Evolutionary conservation across 176 grass and related monocot species (phyloP).

Genomic region (Melocanna baccifera): DNA sequence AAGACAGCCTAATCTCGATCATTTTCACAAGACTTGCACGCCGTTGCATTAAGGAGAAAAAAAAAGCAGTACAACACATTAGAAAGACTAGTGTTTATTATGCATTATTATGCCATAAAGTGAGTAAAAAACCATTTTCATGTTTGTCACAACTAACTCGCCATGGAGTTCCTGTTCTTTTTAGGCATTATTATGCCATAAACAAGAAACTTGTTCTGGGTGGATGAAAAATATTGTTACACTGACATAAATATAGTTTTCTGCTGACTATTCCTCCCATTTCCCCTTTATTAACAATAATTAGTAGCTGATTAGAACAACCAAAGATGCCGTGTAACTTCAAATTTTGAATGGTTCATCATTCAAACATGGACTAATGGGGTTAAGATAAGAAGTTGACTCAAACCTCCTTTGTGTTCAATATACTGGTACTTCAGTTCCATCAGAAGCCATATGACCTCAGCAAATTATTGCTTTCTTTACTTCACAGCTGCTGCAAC

Average conservation of each 20-base stretch:
- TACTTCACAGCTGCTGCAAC: background rate
- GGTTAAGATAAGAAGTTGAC: background rate
- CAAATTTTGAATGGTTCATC: background rate
- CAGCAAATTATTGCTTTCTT: background rate
- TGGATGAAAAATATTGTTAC: background rate
- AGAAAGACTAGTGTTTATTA: too few species aligned
- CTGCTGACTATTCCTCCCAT: background rate
- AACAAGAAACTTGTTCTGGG: background rate
- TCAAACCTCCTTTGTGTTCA: background rate
- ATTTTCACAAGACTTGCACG: too few species aligned
- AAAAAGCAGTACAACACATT: too few species aligned
- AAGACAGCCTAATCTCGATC: background rate
- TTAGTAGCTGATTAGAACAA: background rate
- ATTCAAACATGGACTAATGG: conserved; percentile 7
- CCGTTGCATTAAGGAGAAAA: too few species aligned
- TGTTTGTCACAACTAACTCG: background rate
- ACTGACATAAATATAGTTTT: too few species aligned
- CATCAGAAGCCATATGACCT: background rate
- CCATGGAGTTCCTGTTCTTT: background rate
- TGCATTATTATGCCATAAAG: too few species aligned
- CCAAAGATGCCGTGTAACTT: background rate
- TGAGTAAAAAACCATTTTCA: too few species aligned
- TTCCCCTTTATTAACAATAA: background rate
- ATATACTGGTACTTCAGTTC: background rate
- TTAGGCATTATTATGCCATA: background rate